Base-by-base conservation (phyloP, 139 green algal species). In the Coelastrella sp. region DNA sequence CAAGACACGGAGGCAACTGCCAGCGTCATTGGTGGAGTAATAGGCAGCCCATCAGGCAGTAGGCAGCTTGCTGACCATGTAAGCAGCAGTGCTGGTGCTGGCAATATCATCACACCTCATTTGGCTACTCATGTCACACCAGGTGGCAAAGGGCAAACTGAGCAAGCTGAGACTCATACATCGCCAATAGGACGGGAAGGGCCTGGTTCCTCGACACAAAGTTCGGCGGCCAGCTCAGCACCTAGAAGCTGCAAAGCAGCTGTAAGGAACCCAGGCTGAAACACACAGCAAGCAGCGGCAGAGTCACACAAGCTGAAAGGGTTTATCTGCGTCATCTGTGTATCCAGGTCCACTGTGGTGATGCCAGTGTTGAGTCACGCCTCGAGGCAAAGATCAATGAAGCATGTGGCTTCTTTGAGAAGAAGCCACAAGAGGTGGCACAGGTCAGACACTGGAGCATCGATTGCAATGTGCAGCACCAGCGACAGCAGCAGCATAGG, bases 281-380 rank as follows among this genome's bases (percentile, higher is more conserved):
- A 47, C 32, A 47, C 32, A 47, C 32, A 47, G 1, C 32, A 47
- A 47, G 32, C 32, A 47, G 32, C 32, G 32, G 32, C 11, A 19
- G 61, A 13, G 61, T 71, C 61, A 19, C 11, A 19, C 61, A 71
- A 71, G 61, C 8, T 71, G 2, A 0, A 10, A 19, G 10, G 11
- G 61, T 16, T 2, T 7, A 58, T 59, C 10, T 59, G 58, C 64
- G 17, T 58, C 11, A 5, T 57, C 4, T 66, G 7, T 8, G 7
- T n/a, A 54, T 80, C 7, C 95, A 98, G 96, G 96, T 97, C 3
- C 90, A 95, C 57, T 98, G 96, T 78, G 97, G 97, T 2, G 96
- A 99, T 73, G 13, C 89, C 0, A 64, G 66, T 3, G 95, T 98
- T 3, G 95, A 98, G 11, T 76, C 90, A 0, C 78, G 78, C 10